Conservation (phyloP, 805 yeast genomes). For the Spathaspora passalidarum region DNA sequence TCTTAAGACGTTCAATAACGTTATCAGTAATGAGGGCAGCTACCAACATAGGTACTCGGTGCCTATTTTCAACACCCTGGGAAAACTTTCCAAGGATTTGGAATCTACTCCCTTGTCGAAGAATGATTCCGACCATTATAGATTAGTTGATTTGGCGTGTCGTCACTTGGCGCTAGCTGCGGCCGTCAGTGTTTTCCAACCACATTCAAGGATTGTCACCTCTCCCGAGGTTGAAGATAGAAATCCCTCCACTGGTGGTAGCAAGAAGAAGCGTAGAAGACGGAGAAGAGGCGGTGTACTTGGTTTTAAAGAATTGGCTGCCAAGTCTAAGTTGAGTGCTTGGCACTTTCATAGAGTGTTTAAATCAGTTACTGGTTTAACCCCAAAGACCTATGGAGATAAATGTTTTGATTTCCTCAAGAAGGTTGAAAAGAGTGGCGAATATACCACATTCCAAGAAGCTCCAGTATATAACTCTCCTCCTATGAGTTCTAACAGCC, state of each 20-base stretch:
- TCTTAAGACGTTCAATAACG: conserved; percentile 17
- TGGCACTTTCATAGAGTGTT: conserved; percentile 95
- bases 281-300: conserved; percentile 74
- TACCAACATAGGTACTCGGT: conserved; percentile 22
- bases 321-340: conserved; percentile 76
- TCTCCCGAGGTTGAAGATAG: conserved; percentile 11
- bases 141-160: conserved; percentile 74
- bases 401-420: conserved; percentile 65
- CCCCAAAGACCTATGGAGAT: conserved; percentile 88
- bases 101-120: conserved; percentile 35
- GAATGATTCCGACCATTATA: conserved; percentile 66
- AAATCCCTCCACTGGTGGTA: conserved; percentile 9
- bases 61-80: conserved; percentile 26
- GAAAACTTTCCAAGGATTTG: conserved; percentile 22
- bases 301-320: conserved; percentile 85
- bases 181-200: conserved; percentile 39
- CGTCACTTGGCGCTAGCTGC: conserved; percentile 83
- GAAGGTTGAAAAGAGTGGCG: conserved; percentile 19
- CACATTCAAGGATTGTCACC: conserved; percentile 17
- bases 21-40: conserved; percentile 1
- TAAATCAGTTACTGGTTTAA: conserved; percentile 79
- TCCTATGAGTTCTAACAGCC: not conserved
- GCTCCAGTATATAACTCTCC: not conserved
- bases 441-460: conserved; percentile 10
- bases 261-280: conserved; percentile 27